These are phyloP conservation scores for Batrachochytrium dendrobatidis DNA, from an alignment of 371 early-diverging fungal species.

Conservation along the genomic window DNA sequence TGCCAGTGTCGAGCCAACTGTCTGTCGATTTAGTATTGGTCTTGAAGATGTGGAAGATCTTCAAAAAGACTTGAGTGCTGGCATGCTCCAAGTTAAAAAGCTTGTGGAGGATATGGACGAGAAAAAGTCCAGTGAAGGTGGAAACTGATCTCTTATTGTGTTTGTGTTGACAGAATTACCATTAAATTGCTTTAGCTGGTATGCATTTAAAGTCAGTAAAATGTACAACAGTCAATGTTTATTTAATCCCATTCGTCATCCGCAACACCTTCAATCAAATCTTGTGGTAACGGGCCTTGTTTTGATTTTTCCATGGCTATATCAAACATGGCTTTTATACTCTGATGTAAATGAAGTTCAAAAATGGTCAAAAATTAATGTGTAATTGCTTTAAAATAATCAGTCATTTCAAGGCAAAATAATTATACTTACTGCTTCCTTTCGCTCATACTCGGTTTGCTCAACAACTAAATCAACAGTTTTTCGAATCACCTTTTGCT, in stretches of 20 bases:
- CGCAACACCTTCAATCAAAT: conserved; percentile 38
- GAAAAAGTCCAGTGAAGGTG: not conserved
- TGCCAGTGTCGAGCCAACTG: conserved; percentile 30
- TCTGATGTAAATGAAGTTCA: conserved; percentile 12
- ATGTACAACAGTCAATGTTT: too few species aligned
- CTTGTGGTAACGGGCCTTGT: conserved; percentile 23
- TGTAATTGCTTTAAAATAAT: not conserved
- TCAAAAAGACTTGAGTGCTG: conserved; percentile 38
- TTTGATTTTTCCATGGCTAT: conserved; percentile 41
- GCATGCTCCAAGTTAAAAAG: conserved; percentile 11
- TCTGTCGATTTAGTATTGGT: conserved; percentile 57
- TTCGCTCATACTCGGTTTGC: conserved; percentile 24
- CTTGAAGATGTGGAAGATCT: conserved; percentile 57
- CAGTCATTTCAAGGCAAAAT: not conserved
- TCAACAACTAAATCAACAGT: conserved; percentile 31
- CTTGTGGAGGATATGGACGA: conserved; percentile 12
- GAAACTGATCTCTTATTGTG: too few species aligned
- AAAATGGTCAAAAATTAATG: not conserved
- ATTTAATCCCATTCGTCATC: conserved; percentile 47
- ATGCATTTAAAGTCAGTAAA: too few species aligned
- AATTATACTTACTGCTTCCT: conserved; percentile 15
- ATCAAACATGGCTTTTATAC: conserved; percentile 52
- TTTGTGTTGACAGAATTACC: too few species aligned
- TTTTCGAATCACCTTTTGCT: conserved; percentile 35
- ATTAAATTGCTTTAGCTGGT: too few species aligned